Evolutionary conservation across 208 protist species (phyloP).

Genomic region (Leishmania martiniquensis): DNA sequence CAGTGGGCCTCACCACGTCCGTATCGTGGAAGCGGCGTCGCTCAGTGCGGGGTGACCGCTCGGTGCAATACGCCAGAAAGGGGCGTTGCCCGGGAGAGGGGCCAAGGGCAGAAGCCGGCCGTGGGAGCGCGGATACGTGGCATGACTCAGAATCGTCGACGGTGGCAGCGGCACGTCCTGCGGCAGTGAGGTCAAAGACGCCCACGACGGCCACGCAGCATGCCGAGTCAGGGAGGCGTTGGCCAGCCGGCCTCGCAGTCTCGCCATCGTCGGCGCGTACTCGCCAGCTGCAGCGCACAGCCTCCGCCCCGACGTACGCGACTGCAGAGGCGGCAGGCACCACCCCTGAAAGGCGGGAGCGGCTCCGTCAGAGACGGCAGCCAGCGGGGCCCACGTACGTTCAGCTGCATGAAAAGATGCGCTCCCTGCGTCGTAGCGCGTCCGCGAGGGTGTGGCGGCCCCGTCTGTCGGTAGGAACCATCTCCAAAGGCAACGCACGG

Average conservation of each 20-base stretch:
- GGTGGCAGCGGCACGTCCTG: background rate
- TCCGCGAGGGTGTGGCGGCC: background rate
- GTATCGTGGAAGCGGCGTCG: background rate
- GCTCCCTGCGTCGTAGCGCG: background rate
- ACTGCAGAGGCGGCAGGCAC: background rate
- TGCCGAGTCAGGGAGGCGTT: background rate
- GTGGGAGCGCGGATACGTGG: background rate
- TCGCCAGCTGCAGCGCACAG: background rate
- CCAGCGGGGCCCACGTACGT: conserved; percentile 19
- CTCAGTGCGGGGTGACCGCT: background rate
- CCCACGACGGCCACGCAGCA: background rate
- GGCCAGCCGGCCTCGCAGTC: background rate
- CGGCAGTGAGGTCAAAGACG: background rate
- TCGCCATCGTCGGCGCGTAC: background rate
- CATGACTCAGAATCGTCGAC: background rate
- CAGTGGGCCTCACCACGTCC: background rate
- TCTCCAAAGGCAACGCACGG: background rate
- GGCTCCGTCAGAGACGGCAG: background rate
- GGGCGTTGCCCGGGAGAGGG: background rate
- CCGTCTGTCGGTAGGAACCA: background rate
- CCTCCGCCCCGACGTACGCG: background rate
- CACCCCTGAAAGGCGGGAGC: background rate
- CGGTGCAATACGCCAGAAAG: background rate
- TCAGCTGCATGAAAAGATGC: conserved; percentile 10
- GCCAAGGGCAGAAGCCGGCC: background rate